Evolutionary conservation across 495 filamentous ascomycete genomes (phyloP), one percentile per base, ranked within the genome.

Genomic region (Talaromyces proteolyticus): DNA sequence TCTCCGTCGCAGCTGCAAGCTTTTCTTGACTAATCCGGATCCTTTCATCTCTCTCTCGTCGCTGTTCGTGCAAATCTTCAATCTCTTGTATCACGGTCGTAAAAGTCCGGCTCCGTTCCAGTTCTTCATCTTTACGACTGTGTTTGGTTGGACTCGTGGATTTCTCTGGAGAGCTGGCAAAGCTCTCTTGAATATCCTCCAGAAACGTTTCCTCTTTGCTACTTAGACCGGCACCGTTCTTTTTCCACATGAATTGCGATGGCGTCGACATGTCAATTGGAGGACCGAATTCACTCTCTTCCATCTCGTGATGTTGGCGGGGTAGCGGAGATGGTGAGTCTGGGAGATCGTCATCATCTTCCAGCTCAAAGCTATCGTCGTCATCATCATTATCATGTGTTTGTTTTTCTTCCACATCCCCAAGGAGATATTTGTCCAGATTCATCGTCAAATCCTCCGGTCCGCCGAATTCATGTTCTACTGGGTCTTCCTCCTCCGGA

Each of bases 381-480:
- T 53, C 55, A 16, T 59, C 46, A 2, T 44, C 52, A 3, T 58
- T 51, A 1, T 60, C 49, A 12, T 22, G 57, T 50, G 22, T 62
- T 47, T 41, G 21, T 48, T 64, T 50, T 42, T 52, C 53, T 40
- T 63, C 57, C 10, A 63, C 53, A 3, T 69, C 65, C 4, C 71
- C 72, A 53, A 68, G 64, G 44, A 79, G 59, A 51, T 76, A 79
- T 42, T 67, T 66, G 39, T 75, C 73, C 52, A 79, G 47, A 44
- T 77, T 74, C 21, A 69, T 57, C 0, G 76, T 79, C 26, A 79
- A 79, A 51, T 79, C 76, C 26, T 74, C 73, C 1, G 76, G 76
- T 0, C 76, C 76, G 5, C 72, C 74, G 19, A 75, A 69, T 47
- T 75, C 74, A 6, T 72, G 75, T 8, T 68, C 47, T 6, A 62